Percentiles rank a stretch among this genome's conserved stretches.
phyloP scores from a whole-genome alignment of 495 filamentous ascomycete genomes.

The Glonium stellatum region DNA sequence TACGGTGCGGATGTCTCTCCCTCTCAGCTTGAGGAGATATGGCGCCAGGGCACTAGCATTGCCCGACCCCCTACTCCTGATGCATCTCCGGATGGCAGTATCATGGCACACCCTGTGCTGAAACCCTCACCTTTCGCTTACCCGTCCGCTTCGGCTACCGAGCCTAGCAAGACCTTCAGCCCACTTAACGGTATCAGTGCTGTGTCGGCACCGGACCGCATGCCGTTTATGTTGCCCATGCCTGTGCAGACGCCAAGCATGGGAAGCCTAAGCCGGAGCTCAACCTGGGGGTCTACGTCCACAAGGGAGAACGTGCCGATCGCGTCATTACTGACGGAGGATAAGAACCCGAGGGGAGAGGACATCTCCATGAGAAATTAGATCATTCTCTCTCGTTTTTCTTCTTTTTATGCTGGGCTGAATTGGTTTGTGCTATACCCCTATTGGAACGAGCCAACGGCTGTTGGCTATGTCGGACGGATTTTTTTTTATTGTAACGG shows the following conservation, averaged over 20 bases:
- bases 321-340: constrained; percentile 21
- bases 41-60: constrained; percentile 39
- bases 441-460: not conserved
- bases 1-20: constrained; percentile 61
- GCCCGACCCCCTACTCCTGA: constrained; percentile 31
- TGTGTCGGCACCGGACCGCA: constrained; percentile 28
- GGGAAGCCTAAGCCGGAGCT: not conserved
- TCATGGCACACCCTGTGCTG: constrained; percentile 19
- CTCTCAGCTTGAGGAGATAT: constrained; percentile 59
- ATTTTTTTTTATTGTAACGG: not conserved
- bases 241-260: constrained; percentile 10
- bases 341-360: constrained; percentile 13
- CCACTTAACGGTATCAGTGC: constrained; percentile 23
- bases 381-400: not conserved
- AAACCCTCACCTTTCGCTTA: constrained; percentile 28
- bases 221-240: constrained; percentile 27
- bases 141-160: constrained; percentile 11
- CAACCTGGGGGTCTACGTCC: constrained; percentile 1
- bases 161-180: constrained; percentile 23
- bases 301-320: constrained; percentile 12
- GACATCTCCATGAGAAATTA: constrained; percentile 2
- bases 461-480: not conserved
- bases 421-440: not conserved
- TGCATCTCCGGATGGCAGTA: constrained; percentile 28
- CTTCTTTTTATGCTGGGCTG: not conserved